A percentile compares a stretch with the other conserved stretches of the same genome.
Conservation (phyloP, 78 protist species). For the Dictyostelium intermedium region DNA sequence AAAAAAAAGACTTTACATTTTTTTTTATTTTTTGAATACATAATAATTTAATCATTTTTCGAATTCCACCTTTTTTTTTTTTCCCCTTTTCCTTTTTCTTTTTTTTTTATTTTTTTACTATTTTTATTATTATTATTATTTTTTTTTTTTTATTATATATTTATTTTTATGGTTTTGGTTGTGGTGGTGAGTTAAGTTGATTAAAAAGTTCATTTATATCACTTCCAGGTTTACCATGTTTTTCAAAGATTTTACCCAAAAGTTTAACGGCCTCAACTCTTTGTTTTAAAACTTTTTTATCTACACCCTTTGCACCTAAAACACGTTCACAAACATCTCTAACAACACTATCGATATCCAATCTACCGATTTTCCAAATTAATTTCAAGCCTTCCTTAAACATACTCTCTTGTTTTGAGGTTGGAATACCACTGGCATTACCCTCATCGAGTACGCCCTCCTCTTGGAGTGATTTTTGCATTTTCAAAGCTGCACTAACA, state of each 20-base stretch:
- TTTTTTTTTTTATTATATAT: background rate
- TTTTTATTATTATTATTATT: background rate
- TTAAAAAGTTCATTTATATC: background rate
- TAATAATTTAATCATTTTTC: too few species aligned
- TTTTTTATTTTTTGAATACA: too few species aligned
- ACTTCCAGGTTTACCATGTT: background rate
- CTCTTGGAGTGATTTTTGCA: conserved; percentile 13
- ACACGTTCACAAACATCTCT: conserved; percentile 62
- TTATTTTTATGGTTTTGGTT: background rate
- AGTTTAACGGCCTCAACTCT: conserved; percentile 58
- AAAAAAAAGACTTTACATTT: background rate
- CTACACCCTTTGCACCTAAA: conserved; percentile 2
- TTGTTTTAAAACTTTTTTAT: conserved; percentile 8
- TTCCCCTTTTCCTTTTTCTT: too few species aligned
- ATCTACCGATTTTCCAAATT: conserved; percentile 68
- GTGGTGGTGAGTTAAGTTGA: conserved; percentile 5
- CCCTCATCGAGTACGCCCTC: background rate
- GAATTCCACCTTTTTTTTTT: too few species aligned
- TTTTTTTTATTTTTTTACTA: background rate
- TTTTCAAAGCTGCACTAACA: conserved; percentile 32
- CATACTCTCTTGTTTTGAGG: conserved; percentile 2
- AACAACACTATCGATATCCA: conserved; percentile 57
- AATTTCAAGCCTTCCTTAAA: conserved; percentile 59
- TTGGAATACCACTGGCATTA: background rate
- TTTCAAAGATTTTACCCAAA: conserved; percentile 54